Evolutionary conservation across 179 eudicot genomes (phyloP).

Genomic region (Sideroxylon spinosum): DNA sequence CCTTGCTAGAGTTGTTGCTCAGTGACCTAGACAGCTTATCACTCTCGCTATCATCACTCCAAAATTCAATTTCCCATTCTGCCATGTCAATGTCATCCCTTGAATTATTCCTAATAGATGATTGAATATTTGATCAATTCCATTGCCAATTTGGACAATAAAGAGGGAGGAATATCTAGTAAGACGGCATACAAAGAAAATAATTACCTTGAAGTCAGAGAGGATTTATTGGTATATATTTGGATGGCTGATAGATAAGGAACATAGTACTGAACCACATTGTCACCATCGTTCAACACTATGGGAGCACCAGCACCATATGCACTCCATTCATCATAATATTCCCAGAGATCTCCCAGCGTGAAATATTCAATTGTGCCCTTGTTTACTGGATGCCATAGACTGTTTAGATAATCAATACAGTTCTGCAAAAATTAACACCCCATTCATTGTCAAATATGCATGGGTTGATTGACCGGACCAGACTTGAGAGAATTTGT

Average conservation of each 20-base stretch:
- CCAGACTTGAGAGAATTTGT: no score
- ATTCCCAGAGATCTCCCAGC: conserved; percentile 74
- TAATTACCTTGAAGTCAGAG: conserved; percentile 10
- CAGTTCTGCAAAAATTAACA: conserved; percentile 20
- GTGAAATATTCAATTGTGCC: conserved; percentile 72
- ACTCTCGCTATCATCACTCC: conserved; percentile 81
- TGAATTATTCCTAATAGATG: no score
- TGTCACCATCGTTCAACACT: conserved; percentile 28
- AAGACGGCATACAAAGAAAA: background rate
- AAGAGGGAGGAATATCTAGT: no score
- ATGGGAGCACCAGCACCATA: conserved; percentile 95
- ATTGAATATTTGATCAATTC: no score
- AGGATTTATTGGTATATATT: conserved; percentile 64
- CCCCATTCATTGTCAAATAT: no score
- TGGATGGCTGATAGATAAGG: conserved; percentile 94
- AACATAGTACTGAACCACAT: conserved; percentile 77
- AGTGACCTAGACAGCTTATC: conserved; percentile 61
- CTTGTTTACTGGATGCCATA: conserved; percentile 85
- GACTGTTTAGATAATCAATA: conserved; percentile 54
- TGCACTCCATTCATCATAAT: conserved; percentile 49
- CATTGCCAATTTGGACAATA: no score
- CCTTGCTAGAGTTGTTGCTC: conserved; percentile 17
- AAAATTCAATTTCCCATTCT: no score
- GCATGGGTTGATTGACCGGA: no score
- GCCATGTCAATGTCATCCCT: no score